Percentiles rank a stretch among this genome's conserved stretches.
These are phyloP conservation scores for Triticum turgidum DNA, from an alignment of 176 grass and related monocot genomes.

Conservation along the genomic window DNA sequence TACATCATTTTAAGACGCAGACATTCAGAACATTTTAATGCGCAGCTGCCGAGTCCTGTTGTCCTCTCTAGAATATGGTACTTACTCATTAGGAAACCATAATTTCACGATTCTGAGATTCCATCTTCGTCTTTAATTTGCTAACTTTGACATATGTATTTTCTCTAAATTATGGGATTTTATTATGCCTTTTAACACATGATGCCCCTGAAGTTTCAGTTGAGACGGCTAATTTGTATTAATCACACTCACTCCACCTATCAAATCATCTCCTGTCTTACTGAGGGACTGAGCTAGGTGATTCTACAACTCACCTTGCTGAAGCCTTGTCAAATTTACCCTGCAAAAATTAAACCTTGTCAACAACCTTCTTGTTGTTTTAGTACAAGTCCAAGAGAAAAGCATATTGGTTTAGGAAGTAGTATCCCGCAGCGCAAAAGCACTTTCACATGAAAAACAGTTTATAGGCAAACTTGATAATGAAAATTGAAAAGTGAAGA, in stretches of 20 bases:
- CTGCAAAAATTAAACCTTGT: neutral
- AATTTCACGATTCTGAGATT: neutral
- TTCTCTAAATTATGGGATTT: neutral
- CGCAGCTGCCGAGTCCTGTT: neutral
- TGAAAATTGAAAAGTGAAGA: neutral
- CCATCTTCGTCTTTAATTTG: neutral
- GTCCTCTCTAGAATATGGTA: neutral
- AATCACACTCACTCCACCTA: neutral
- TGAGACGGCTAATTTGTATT: neutral
- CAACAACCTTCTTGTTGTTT: neutral
- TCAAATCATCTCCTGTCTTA: constrained; percentile 6
- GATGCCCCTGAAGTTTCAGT: neutral
- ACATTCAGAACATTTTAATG: neutral
- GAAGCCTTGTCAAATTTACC: constrained; percentile 3
- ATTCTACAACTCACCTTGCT: constrained; percentile 28
- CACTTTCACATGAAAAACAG: neutral
- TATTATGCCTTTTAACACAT: neutral
- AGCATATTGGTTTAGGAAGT: neutral
- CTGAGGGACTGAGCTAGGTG: neutral
- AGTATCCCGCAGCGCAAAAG: too few relatives aligned
- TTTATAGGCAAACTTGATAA: neutral
- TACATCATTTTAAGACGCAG: neutral
- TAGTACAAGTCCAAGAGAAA: neutral
- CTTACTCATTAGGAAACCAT: neutral
- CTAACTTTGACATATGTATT: neutral